Base-by-base conservation (phyloP, 805 yeast genomes). In the Saturnispora zaruensis region DNA sequence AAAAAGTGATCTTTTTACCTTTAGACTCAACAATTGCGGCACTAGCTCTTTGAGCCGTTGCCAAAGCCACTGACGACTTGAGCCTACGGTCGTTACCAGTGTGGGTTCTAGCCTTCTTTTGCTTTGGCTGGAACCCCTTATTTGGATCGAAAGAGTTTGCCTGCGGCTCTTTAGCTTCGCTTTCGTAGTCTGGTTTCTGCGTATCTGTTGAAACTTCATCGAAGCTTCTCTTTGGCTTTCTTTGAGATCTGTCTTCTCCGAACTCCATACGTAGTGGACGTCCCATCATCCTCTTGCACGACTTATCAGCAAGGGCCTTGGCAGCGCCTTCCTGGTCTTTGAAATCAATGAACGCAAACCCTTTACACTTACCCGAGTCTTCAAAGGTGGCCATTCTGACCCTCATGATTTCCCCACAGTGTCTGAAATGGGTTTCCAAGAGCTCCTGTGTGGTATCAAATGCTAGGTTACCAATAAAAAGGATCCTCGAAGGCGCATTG, bases 331-430 rank as follows among this genome's bases (percentile, higher is more conserved):
- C 80, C 55, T 84, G 87, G 55, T 81, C 82, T 54, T 72, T 77
- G 69, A 90, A 91, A 66, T 91, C 98, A 33, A 91, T 71, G 61
- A 93, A 91, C 1, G 96, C 89, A 71, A 91, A 91, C 2, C 98
- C 98, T 66, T 93, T 93, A 72, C 98, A 91, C 64, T 90, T 91
- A 1, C 97, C 98, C 46, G 85, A 72, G 64, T 91, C 99, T 68
- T 93, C 89, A 67, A 91, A 91, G n/a, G 99, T 90, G 3, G 98
- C 98, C 95, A 90, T 91, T 66, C 99, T 78, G 48, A 91, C 79
- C 56, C 79, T 79, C 26, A 73, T 68, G 52, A 95, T 91, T 55
- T 85, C 89, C 37, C 98, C 97, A 68, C 96, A 89, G 60, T 84
- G 91, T 66, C 84, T 84, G 72, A 91, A 91, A 55, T 87, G 96